phyloP scores from a whole-genome alignment of 2,329 filamentous ascomycete genomes.

The Calonectria honghensis region DNA sequence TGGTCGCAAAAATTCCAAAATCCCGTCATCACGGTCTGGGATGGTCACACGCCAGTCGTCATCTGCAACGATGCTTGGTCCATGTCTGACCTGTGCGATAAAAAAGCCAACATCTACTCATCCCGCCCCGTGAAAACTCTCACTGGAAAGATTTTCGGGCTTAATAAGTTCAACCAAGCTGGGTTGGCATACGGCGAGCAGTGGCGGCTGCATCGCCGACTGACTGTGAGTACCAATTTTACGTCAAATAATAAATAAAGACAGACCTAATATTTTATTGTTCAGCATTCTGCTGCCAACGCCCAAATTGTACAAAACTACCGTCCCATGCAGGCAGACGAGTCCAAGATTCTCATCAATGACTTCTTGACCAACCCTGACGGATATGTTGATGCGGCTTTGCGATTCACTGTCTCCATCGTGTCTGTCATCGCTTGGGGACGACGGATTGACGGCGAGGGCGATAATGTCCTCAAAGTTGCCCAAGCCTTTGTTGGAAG shows the following conservation, averaged over 20 bases:
- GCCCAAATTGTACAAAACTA: slow-evolving; percentile 35
- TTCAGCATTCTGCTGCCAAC: slow-evolving; percentile 34
- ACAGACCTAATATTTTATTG: background rate
- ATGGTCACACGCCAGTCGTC: slow-evolving; percentile 32
- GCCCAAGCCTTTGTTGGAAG: slow-evolving; percentile 39
- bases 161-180: slow-evolving; percentile 39
- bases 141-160: slow-evolving; percentile 35
- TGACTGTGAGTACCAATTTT: slow-evolving; percentile 19
- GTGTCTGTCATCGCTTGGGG: slow-evolving; percentile 38
- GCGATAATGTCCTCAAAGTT: slow-evolving; percentile 36
- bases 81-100: slow-evolving; percentile 40
- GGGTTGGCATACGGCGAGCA: slow-evolving; percentile 34
- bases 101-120: slow-evolving; percentile 36
- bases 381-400: slow-evolving; percentile 21
- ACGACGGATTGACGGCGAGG: slow-evolving; percentile 20
- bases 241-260: background rate
- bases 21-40: slow-evolving; percentile 38
- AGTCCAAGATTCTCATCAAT: slow-evolving; percentile 27
- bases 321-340: slow-evolving; percentile 27
- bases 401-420: slow-evolving; percentile 38
- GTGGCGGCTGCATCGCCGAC: slow-evolving; percentile 30
- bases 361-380: slow-evolving; percentile 29
- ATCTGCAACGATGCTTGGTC: slow-evolving; percentile 41
- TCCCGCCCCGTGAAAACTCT: slow-evolving; percentile 33
- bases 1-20: slow-evolving; percentile 33